phyloP scores from a whole-genome alignment of 1,284 basidiomycete genomes.

The Vanrija sp. region DNA sequence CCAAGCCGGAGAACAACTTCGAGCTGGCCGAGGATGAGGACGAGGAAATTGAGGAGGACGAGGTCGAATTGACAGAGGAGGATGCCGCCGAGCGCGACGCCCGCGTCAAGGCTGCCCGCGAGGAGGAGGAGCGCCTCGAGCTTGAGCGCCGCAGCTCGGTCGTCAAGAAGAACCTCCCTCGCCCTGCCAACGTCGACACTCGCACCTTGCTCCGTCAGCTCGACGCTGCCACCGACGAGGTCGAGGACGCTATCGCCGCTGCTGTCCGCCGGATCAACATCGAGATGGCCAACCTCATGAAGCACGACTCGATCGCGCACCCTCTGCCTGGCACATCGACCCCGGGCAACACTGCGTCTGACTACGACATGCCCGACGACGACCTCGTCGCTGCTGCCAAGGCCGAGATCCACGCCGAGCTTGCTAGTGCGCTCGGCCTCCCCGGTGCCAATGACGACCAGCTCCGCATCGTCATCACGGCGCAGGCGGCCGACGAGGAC shows the following conservation, averaged over 20 bases:
- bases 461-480: slow-evolving; percentile 66
- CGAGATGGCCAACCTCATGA: slow-evolving; percentile 75
- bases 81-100: slow-evolving; percentile 93
- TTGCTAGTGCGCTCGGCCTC: slow-evolving; percentile 75
- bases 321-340: slow-evolving; percentile 79
- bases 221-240: slow-evolving; percentile 51
- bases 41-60: slow-evolving; percentile 53
- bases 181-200: slow-evolving; percentile 78
- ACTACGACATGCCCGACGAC: slow-evolving; percentile 74
- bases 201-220: slow-evolving; percentile 55
- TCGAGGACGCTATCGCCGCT: slow-evolving; percentile 52
- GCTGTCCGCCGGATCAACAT: slow-evolving; percentile 67
- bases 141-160: slow-evolving; percentile 75
- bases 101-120: slow-evolving; percentile 61
- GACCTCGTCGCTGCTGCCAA: slow-evolving; percentile 70
- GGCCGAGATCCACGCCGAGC: slow-evolving; percentile 68
- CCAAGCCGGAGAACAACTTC: slow-evolving; percentile 95
- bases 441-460: slow-evolving; percentile 75
- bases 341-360: slow-evolving; percentile 67
- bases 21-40: slow-evolving; percentile 86
- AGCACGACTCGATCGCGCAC: slow-evolving; percentile 82
- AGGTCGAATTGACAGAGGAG: slow-evolving; percentile 59
- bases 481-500: slow-evolving; percentile 60
- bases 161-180: slow-evolving; percentile 78
- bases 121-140: slow-evolving; percentile 72